Conservation (phyloP, 345 rosid genomes). For the Linum trigynum region DNA sequence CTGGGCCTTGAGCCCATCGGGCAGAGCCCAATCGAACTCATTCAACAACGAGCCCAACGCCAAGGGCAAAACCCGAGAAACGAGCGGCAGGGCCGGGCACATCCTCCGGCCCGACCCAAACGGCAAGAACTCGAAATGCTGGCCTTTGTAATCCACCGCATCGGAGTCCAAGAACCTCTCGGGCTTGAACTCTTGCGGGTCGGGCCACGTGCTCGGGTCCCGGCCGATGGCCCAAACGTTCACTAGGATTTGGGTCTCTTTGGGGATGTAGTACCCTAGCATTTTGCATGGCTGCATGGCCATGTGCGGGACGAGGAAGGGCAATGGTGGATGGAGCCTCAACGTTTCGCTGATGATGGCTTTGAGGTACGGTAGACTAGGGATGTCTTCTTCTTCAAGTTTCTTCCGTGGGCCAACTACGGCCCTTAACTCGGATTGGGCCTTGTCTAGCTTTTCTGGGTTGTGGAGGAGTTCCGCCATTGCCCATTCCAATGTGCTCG, state of each 20-base stretch:
- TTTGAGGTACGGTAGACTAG: conserved; percentile 11
- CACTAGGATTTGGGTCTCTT: conserved; percentile 4
- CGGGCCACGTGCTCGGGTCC: not conserved
- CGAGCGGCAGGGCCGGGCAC: not conserved
- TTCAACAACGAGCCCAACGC: not conserved
- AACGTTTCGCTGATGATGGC: conserved; percentile 17
- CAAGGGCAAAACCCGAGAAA: not conserved
- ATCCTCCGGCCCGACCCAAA: conserved; percentile 8
- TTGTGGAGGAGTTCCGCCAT: conserved; percentile 19
- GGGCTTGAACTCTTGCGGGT: not conserved
- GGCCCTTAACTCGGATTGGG: conserved; percentile 4
- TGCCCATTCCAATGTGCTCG: conserved; percentile 17
- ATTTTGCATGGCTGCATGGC: not conserved
- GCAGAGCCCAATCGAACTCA: not conserved
- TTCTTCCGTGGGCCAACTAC: conserved; percentile 1
- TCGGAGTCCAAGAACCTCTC: conserved; percentile 1
- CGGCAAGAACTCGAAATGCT: conserved; percentile 1
- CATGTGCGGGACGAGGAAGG: conserved; percentile 2
- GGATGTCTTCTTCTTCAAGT: conserved; percentile 16
- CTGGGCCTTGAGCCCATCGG: not conserved
- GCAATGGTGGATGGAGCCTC: conserved; percentile 8
- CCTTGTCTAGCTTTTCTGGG: conserved; percentile 7
- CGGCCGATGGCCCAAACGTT: conserved; percentile 1
- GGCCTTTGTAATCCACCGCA: not conserved
- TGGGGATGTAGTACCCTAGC: conserved; percentile 11